These are phyloP conservation scores for Termitomyces eurrhizus DNA, from an alignment of 768 basidiomycete genomes.

Conservation along the genomic window DNA sequence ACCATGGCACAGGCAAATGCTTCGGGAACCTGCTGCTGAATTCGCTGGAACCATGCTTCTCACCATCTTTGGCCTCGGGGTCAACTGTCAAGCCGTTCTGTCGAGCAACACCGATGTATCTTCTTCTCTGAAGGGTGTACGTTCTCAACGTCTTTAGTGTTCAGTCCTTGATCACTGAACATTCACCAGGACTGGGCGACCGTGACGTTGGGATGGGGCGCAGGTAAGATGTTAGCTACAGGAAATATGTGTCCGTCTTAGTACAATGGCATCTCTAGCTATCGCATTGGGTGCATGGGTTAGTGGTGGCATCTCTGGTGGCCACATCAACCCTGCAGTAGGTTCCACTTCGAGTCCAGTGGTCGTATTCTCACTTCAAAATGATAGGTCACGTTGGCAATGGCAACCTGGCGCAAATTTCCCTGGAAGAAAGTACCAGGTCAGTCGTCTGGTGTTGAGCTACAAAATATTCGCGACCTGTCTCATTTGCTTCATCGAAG, in stretches of 20 bases:
- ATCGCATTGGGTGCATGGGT: constrained; percentile 46
- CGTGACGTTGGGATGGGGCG: constrained; percentile 41
- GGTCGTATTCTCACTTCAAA: neutral
- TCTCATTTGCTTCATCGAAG: constrained; percentile 12
- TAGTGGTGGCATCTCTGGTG: constrained; percentile 45
- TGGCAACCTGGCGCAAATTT: constrained; percentile 61
- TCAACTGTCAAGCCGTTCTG: constrained; percentile 46
- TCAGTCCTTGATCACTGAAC: neutral
- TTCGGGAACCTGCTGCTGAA: constrained; percentile 42
- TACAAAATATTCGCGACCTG: neutral
- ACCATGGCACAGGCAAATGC: constrained; percentile 20
- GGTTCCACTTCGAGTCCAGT: neutral
- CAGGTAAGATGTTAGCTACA: constrained; percentile 22
- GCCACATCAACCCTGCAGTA: constrained; percentile 40
- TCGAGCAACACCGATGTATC: constrained; percentile 36
- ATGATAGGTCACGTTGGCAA: constrained; percentile 51
- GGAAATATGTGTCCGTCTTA: neutral
- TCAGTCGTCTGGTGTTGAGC: constrained; percentile 10
- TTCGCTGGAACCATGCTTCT: constrained; percentile 53
- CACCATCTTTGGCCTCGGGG: constrained; percentile 47
- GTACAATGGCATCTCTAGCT: constrained; percentile 20
- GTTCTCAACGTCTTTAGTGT: constrained; percentile 10
- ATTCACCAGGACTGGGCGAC: constrained; percentile 34
- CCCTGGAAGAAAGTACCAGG: constrained; percentile 69
- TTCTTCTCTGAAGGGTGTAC: constrained; percentile 42